Percentiles rank a stretch among this genome's conserved stretches.
phyloP scores from a whole-genome alignment of 129 eudicot species.

The Chrysanthemum makinoi region DNA sequence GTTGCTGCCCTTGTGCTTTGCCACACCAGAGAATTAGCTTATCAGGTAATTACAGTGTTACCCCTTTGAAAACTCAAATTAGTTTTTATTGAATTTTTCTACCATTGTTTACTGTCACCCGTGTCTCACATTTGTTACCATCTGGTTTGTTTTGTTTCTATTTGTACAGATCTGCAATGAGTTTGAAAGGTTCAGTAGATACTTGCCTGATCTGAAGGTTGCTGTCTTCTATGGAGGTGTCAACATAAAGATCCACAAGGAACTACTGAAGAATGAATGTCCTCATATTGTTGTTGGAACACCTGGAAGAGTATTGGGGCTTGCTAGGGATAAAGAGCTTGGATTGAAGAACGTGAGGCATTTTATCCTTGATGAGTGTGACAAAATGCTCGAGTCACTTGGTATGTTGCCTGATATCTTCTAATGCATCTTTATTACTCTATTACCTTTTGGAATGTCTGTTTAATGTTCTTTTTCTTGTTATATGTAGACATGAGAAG shows the following conservation, averaged over 20 bases:
- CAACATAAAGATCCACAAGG: conserved; percentile 76
- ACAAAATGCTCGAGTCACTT: conserved; percentile 96
- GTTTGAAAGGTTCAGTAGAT: conserved; percentile 85
- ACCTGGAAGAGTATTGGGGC: conserved; percentile 83
- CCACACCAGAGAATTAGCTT: conserved; percentile 85
- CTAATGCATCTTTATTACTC: no score
- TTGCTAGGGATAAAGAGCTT: conserved; percentile 80
- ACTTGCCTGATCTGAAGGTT: conserved; percentile 76
- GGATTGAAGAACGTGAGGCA: conserved; percentile 84
- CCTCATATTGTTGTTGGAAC: conserved; percentile 98
- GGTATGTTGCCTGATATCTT: conserved; percentile 41
- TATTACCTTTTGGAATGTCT: neutral
- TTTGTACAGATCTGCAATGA: conserved; percentile 79
- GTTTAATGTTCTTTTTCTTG: conserved; percentile 2
- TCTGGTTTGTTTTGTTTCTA: no score
- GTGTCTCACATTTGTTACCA: neutral
- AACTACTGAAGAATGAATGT: conserved; percentile 84
- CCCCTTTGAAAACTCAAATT: neutral
- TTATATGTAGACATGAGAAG: conserved; percentile 75
- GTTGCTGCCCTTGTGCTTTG: conserved; percentile 84
- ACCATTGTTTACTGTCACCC: neutral
- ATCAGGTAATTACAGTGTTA: conserved; percentile 48
- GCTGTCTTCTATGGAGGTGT: conserved; percentile 98
- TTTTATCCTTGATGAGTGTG: conserved; percentile 94
- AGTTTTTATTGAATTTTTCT: neutral